Base-by-base conservation (phyloP, 2,329 filamentous ascomycete species). In the Rhexocercosporidium sp. region DNA sequence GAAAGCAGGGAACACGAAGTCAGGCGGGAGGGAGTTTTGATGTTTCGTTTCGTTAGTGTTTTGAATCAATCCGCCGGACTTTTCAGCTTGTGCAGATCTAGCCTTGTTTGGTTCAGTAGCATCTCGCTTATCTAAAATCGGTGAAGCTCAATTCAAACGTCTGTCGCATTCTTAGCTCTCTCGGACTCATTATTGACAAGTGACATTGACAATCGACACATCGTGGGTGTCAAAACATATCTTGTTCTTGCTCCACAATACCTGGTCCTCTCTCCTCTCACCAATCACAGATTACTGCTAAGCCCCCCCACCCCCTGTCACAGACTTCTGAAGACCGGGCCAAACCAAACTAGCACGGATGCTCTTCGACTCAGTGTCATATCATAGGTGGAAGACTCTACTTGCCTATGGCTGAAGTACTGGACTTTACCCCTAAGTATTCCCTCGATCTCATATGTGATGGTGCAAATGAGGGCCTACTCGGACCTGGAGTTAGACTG, bases 41-140 rank as follows among this genome's bases (percentile, higher is more conserved):
- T 25, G 54, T 41, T 57, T 57, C 54, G 54, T 57, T 57, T 57
- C 54, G 54, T 25, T 20, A 57, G 34, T 57, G 54, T 57, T 57
- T 57, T 25, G 54, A 18, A 34, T n/a, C n/a, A n/a, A 39, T 57
- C n/a, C 22, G 25, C 11, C 31, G 31, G n/a, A 16, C 54, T 25
- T 8, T 22, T 57, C 54, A 56, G 51, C 18, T 34, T 29, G n/a
- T 20, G 29, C 54, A 34, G 9, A 37, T 31, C 34, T 18, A 39
- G n/a, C 31, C 31, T 12, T 22, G 6, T 37, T 8, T 1, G 22
- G 20, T 22, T 41, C n/a, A n/a, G n/a, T n/a, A 18, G 54, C 54
- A 5, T 14, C 9, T 57, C 34, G 54, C 54, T 57, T 57, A 57
- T 41, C 54, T 41, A 25, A 57, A n/a, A 25, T 57, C 34, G 34